Evolutionary conservation across 208 protist species (phyloP), one percentile per base, ranked within the genome.

Genomic region (Phytomonas francai): DNA sequence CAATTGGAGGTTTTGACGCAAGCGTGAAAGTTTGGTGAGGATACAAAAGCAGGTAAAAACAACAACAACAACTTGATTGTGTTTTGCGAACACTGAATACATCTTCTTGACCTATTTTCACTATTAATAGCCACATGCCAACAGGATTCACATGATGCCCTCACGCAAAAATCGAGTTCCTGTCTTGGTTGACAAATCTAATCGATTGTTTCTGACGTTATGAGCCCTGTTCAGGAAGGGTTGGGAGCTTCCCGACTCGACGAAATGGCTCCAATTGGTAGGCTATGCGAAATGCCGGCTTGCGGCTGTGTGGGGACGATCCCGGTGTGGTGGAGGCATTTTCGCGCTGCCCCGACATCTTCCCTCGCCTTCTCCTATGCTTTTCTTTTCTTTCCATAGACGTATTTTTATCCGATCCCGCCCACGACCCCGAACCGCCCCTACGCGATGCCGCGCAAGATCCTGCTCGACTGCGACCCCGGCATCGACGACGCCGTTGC

Each of bases 401-500:
- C n/a, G n/a, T n/a, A n/a, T n/a, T 22, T 12, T 28, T 61, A 9
- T 9, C 8, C 60, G 60, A 32, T 64, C 12, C 9, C 25, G 22
- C 25, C 58, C 14, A 33, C 25, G 58, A 33, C 16, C 8, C 22
- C 25, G 22, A 8, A 25, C 8, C 29, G 19, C 29, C 25, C 8
- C 27, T 65, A 31, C 33, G 49, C 61, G 11, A 86, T 87, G 81
- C 79, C 83, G 22, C 70, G 60, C 60, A 88, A 88, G 65, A 83
- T 88, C 34, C 83, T 88, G 34, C 76, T 95, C 19, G 89, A 95
- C 66, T 95, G 89, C 76, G 89, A 95, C 66, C 89, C 89, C 5
- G 89, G 89, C 12, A 72, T 92, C 28, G 89, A 95, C 65, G 89
- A 95, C 59, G 85, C 84, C 33, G 80, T 93, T 27, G 87, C 89